Evolutionary conservation across 495 filamentous ascomycete species (phyloP).

Genomic region (Aspergillus egyptiacus): DNA sequence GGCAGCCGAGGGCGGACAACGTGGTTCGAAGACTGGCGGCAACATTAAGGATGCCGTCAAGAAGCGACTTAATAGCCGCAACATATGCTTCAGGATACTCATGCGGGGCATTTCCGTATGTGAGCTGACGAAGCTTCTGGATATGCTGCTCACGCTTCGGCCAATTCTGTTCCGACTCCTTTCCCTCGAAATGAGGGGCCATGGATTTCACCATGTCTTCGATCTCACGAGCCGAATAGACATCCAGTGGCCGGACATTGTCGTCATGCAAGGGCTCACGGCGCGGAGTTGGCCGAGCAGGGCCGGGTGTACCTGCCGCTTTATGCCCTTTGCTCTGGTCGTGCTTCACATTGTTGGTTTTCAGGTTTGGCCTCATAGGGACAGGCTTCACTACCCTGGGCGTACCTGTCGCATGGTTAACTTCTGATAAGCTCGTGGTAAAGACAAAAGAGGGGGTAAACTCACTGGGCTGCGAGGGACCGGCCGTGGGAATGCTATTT

Average conservation of each 20-base stretch:
- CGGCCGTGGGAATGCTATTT: slow-evolving; percentile 9
- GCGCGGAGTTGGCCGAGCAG: neutral
- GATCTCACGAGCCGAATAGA: slow-evolving; percentile 73
- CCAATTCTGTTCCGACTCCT: slow-evolving; percentile 90
- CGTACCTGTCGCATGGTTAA: slow-evolving; percentile 10
- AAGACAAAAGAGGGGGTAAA: neutral
- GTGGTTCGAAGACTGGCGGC: slow-evolving; percentile 84
- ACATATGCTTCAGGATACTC: slow-evolving; percentile 68
- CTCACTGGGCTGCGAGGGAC: neutral
- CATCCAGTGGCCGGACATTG: slow-evolving; percentile 64
- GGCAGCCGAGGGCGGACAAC: slow-evolving; percentile 76
- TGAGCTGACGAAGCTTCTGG: slow-evolving; percentile 66
- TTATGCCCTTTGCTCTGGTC: neutral
- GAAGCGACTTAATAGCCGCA: slow-evolving; percentile 59
- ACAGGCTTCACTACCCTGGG: slow-evolving; percentile 10
- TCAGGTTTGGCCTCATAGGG: neutral
- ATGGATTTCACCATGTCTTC: slow-evolving; percentile 80
- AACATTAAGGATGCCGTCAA: slow-evolving; percentile 88
- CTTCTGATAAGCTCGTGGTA: neutral
- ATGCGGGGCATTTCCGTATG: slow-evolving; percentile 74
- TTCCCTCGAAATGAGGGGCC: slow-evolving; percentile 77
- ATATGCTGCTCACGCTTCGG: slow-evolving; percentile 72
- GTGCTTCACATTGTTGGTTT: neutral
- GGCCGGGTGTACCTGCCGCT: neutral
- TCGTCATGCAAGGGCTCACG: neutral